Conservation (phyloP, 164 flowering plant genomes). For the Dillenia suffruticosa region DNA sequence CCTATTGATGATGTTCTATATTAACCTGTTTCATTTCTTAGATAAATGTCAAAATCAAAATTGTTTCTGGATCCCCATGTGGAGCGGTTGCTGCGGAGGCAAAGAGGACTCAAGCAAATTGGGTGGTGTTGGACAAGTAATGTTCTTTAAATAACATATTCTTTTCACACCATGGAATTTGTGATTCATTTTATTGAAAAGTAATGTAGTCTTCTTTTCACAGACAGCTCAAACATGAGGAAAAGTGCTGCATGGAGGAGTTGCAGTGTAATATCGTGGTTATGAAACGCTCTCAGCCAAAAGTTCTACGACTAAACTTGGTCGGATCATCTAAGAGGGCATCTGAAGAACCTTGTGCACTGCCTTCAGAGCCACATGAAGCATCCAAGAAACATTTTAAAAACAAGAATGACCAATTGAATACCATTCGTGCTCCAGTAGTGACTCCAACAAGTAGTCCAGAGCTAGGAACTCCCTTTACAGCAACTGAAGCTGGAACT, state of each 20-base stretch:
- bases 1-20: neutral
- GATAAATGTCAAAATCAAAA: conserved; percentile 87
- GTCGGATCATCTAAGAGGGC: conserved; percentile 50
- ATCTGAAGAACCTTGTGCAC: conserved; percentile 18
- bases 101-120: conserved; percentile 66
- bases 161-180: no score
- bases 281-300: conserved; percentile 63
- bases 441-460: conserved; percentile 60
- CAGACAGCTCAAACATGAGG: conserved; percentile 59
- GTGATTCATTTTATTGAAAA: no score
- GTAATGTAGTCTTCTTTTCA: no score
- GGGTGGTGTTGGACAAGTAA: conserved; percentile 99
- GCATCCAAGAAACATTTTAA: conserved; percentile 25
- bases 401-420: conserved; percentile 17
- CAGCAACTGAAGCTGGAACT: conserved; percentile 53
- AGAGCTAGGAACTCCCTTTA: conserved; percentile 25
- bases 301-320: conserved; percentile 68
- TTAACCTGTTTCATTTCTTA: conserved; percentile 17
- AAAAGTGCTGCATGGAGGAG: conserved; percentile 71
- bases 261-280: conserved; percentile 73
- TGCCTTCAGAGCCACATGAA: conserved; percentile 23
- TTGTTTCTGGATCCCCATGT: conserved; percentile 73
- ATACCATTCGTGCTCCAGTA: conserved; percentile 31
- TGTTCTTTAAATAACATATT: neutral
- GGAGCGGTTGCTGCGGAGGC: conserved; percentile 97